A percentile compares a stretch with the other conserved stretches of the same genome.
Evolutionary conservation across 129 eudicot genomes (phyloP).

Genomic region (Saposhnikovia divaricata): DNA sequence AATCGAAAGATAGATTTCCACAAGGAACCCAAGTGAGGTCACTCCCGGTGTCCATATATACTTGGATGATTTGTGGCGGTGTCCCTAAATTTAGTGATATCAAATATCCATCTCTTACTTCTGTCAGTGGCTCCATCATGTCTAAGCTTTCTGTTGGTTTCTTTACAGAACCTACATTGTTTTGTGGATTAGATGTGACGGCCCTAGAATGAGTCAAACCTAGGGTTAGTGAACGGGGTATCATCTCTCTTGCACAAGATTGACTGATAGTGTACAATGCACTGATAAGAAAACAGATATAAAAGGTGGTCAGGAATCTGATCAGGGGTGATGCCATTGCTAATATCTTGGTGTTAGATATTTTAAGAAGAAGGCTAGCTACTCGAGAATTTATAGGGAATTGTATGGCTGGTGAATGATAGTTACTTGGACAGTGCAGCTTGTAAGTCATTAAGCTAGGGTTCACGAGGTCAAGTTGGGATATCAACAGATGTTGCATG

Average conservation of each 20-base stretch:
- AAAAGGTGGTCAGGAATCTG: conserved; percentile 13
- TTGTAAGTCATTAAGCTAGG: conserved; percentile 5
- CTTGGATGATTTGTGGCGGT: conserved; percentile 65
- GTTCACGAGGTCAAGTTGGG: neutral
- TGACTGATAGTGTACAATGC: conserved; percentile 14
- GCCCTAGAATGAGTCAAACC: conserved; percentile 48
- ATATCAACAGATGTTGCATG: conserved; percentile 17
- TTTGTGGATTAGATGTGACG: conserved; percentile 37
- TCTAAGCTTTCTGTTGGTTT: conserved; percentile 32
- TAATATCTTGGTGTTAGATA: conserved; percentile 5
- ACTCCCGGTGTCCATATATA: conserved; percentile 64
- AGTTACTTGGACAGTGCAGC: neutral
- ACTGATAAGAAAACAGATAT: conserved; percentile 22
- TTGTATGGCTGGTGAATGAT: neutral
- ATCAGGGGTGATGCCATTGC: conserved; percentile 19
- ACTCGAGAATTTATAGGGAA: conserved; percentile 16
- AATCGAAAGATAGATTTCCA: conserved; percentile 56
- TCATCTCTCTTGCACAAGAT: conserved; percentile 36
- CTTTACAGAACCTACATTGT: conserved; percentile 21
- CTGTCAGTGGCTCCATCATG: conserved; percentile 56
- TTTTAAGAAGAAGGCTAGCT: neutral
- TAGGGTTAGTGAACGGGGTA: conserved; percentile 37
- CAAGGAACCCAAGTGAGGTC: conserved; percentile 85
- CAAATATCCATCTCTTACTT: conserved; percentile 59
- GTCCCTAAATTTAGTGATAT: conserved; percentile 62